Base-by-base conservation (phyloP, 805 yeast species). In the Hanseniaspora pseudoguilliermondii region DNA sequence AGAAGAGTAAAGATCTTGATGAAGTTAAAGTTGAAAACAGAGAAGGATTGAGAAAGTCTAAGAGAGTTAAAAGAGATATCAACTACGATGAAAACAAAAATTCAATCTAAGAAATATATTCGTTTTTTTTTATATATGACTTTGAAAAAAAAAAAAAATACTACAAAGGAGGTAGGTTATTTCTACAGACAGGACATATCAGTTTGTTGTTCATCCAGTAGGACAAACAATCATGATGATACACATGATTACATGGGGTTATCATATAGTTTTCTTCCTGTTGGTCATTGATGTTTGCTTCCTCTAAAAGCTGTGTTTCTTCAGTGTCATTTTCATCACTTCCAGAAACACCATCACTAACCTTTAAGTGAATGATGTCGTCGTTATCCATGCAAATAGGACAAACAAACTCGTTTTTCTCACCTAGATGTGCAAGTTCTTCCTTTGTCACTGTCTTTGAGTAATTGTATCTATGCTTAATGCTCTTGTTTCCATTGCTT, bases 161-260 rank as follows among this genome's bases (percentile, higher is more conserved):
- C 84, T 68, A 87, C 54, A 85, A 71, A 1, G 96, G 96, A 2
- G 97, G 97, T 42, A 91, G 71, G 23, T 87, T 78, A 56, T 80
- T 79, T 63, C 97, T 77, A 69, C 97, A 91, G 7, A 89, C 90
- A 0, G 97, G 97, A 69, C 97, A 91, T 64, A 89, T 96, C 51
- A 91, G 69, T 63, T 89, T 86, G 66, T 87, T 85, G 66, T 82
- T 79, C 96, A 91, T 88, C 97, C 97, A 91, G 59, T 78, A 80
- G 65, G 86, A 95, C 60, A 91, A 71, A 70, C 97, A 90, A n/a
- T 78, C 82, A 1, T 87, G 77, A 65, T 90, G 97, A 77, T 89
- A 91, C 10, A 88, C 80, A 66, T 90, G 97, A 43, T 81, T 75
- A 68, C 97, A 90, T 1, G 97, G 97, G 0, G 97, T 87, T 3